Conservation (phyloP, 2,329 filamentous ascomycete genomes). For the Fusarium sarcochroum region DNA sequence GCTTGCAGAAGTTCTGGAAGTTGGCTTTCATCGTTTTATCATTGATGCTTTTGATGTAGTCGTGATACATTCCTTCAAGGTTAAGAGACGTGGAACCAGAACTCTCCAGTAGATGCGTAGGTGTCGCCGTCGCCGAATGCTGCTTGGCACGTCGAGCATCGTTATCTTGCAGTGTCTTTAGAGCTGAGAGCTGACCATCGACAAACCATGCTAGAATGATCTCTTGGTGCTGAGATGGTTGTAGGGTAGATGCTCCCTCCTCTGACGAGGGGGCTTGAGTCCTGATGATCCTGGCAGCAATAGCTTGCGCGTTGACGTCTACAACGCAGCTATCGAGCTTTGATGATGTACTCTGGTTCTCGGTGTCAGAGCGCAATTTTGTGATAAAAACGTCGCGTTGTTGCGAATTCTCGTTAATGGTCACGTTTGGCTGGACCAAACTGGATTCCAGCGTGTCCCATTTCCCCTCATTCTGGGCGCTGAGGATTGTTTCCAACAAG, state of each 20-base stretch:
- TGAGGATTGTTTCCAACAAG: neutral
- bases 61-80: neutral
- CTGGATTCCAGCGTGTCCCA: neutral
- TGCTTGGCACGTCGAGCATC: neutral
- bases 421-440: neutral
- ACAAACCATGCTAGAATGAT: conserved; percentile 23
- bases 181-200: conserved; percentile 4
- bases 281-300: conserved; percentile 18
- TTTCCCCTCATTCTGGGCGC: neutral
- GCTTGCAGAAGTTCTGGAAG: conserved; percentile 8
- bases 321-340: conserved; percentile 19
- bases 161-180: conserved; percentile 6
- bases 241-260: neutral
- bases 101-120: neutral
- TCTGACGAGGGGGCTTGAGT: rapidly evolving
- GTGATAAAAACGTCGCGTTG: conserved; percentile 4
- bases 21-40: conserved; percentile 16
- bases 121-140: neutral
- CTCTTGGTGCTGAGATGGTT: conserved; percentile 14
- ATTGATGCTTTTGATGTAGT: conserved; percentile 32
- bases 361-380: rapidly evolving
- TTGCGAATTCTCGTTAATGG: neutral
- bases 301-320: conserved; percentile 7
- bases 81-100: neutral
- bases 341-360: rapidly evolving